Evolutionary conservation across 106 monocot genomes (phyloP).

Genomic region (Acorus gramineus): DNA sequence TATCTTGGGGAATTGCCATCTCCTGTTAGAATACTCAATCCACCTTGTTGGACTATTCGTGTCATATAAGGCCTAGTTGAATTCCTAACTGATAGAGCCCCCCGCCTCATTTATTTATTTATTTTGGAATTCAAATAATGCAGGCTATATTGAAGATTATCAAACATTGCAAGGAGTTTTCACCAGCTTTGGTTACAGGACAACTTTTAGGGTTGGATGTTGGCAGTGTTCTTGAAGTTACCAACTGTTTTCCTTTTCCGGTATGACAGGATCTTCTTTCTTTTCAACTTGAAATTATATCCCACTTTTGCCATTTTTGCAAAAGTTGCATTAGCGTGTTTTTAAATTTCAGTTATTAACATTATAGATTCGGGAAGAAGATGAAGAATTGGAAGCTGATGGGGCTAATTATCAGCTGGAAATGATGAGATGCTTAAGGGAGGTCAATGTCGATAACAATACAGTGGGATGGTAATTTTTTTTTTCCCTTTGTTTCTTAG

Average conservation of each 20-base stretch:
- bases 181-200: constrained; percentile 84
- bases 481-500: not conserved
- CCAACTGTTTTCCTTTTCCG: constrained; percentile 97
- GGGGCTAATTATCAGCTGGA: constrained; percentile 98
- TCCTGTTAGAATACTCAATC: too few species aligned
- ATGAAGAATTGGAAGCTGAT: constrained; percentile 92
- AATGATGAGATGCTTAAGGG: constrained; percentile 97
- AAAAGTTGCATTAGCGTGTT: too few species aligned
- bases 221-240: constrained; percentile 92
- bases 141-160: constrained; percentile 92
- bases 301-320: too few species aligned
- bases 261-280: constrained; percentile 12
- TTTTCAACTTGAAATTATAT: not conserved
- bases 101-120: too few species aligned
- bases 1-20: too few species aligned
- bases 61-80: too few species aligned
- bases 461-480: constrained; percentile 89
- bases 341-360: not conserved
- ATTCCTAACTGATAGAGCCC: too few species aligned
- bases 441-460: constrained; percentile 97
- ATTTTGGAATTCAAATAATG: not conserved
- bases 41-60: too few species aligned
- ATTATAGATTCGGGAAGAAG: constrained; percentile 82
- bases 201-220: constrained; percentile 97
- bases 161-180: constrained; percentile 93